These are phyloP conservation scores for Aureobasidium sp. DNA, from an alignment of 2,329 filamentous ascomycete genomes.

Conservation along the genomic window DNA sequence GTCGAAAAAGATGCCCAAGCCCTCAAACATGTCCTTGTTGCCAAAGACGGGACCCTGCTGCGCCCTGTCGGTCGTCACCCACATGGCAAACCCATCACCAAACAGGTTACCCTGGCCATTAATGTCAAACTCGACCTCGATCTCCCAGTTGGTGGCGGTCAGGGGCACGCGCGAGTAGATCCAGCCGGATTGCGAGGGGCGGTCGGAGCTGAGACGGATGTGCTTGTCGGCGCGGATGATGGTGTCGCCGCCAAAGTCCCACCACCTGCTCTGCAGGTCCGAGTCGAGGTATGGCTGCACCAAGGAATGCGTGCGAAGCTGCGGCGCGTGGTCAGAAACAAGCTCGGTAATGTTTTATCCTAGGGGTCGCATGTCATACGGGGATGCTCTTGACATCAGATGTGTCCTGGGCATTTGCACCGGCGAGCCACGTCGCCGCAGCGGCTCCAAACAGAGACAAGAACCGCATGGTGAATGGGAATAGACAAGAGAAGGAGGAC, in stretches of 20 bases:
- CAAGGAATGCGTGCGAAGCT: conserved; percentile 30
- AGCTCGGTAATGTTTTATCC: neutral
- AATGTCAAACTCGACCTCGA: conserved; percentile 93
- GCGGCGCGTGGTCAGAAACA: conserved; percentile 1
- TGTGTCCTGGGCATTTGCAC: conserved; percentile 20
- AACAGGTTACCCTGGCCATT: conserved; percentile 83
- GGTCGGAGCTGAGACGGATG: conserved; percentile 85
- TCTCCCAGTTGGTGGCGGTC: conserved; percentile 98
- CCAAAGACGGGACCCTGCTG: conserved; percentile 81
- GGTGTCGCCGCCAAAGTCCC: conserved; percentile 95
- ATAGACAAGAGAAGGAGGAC: neutral
- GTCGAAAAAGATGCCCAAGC: conserved; percentile 90
- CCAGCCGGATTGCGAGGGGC: conserved; percentile 85
- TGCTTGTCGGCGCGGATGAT: conserved; percentile 74
- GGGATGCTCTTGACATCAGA: conserved; percentile 30
- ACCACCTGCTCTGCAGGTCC: conserved; percentile 97
- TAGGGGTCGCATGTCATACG: conserved; percentile 10
- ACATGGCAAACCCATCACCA: conserved; percentile 95
- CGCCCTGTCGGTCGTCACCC: conserved; percentile 90
- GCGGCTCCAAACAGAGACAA: conserved; percentile 18
- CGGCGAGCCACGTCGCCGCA: conserved; percentile 27
- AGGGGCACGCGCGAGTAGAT: conserved; percentile 89
- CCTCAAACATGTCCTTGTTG: conserved; percentile 80
- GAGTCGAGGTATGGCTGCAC: conserved; percentile 88
- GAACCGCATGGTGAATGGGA: conserved; percentile 3